phyloP scores from a whole-genome alignment of 2,329 filamentous ascomycete species.

The Ceratocystis papillata region DNA sequence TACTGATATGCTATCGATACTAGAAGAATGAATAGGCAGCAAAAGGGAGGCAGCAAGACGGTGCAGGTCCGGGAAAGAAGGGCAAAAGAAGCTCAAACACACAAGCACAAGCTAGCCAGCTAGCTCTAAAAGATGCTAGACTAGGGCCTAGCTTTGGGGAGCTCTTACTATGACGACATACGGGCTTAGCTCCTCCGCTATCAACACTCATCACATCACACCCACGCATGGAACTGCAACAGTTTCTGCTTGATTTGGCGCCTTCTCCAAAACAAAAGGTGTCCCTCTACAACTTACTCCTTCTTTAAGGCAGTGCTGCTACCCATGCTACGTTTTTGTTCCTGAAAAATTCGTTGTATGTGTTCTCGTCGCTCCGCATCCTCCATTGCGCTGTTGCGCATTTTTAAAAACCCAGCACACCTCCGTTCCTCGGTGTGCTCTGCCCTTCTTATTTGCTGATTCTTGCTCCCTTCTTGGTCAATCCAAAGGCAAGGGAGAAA shows the following conservation, averaged over 20 bases:
- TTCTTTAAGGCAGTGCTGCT: neutral
- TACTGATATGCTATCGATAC: neutral
- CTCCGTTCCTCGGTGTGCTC: neutral
- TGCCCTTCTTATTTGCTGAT: neutral
- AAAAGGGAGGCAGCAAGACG: neutral
- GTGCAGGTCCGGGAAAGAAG: neutral
- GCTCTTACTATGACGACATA: neutral
- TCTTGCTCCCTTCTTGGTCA: neutral
- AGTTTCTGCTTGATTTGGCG: neutral
- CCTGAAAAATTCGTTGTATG: constrained; percentile 8
- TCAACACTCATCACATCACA: neutral
- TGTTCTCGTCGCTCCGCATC: constrained; percentile 3
- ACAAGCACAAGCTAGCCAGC: neutral
- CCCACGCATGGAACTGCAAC: neutral
- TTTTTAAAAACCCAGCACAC: neutral
- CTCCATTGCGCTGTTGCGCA: constrained; percentile 9
- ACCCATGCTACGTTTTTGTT: constrained; percentile 7
- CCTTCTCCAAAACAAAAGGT: neutral
- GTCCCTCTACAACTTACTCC: neutral
- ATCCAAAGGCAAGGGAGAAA: neutral
- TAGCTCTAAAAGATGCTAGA: too few relatives aligned
- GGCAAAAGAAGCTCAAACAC: neutral
- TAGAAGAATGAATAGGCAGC: neutral
- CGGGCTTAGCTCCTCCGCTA: neutral
- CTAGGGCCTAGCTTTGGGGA: neutral